Percentiles rank a stretch among this genome's conserved stretches.
Conservation (phyloP, 2,329 filamentous ascomycete genomes). For the Aureobasidium sp. region DNA sequence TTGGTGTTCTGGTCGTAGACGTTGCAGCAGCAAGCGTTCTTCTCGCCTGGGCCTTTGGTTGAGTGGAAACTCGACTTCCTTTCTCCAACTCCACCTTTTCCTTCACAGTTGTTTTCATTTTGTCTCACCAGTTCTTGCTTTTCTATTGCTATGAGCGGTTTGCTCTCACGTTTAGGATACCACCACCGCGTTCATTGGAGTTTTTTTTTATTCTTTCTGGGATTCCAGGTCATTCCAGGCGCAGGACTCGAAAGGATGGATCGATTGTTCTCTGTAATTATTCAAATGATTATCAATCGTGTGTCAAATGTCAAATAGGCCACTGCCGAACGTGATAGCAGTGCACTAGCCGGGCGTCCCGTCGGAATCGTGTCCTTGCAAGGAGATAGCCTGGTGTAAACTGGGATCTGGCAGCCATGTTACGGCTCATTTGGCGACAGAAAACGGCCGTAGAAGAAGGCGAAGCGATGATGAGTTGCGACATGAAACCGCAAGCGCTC, state of each 20-base stretch:
- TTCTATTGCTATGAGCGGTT: background rate
- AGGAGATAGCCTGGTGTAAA: no score
- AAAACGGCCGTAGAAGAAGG: background rate
- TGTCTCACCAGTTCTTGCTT: no score
- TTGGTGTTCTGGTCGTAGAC: constrained; percentile 36
- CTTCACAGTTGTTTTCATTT: background rate
- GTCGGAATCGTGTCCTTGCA: background rate
- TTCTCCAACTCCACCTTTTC: background rate
- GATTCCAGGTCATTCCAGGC: background rate
- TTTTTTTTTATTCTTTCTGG: background rate
- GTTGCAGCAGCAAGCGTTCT: constrained; percentile 45
- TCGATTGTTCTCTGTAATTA: background rate
- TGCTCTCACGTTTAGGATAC: constrained; percentile 2
- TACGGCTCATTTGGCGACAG: background rate
- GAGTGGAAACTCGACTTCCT: background rate
- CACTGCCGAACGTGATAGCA: background rate
- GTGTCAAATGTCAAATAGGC: background rate
- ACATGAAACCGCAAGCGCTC: constrained; percentile 15
- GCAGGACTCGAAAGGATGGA: background rate
- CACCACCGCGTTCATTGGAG: background rate
- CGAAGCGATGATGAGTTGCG: background rate
- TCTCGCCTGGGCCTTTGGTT: constrained; percentile 38
- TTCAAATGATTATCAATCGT: background rate
- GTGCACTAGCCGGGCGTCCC: constrained; percentile 9
- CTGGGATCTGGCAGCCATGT: no score